Conservation (phyloP, 1,284 basidiomycete species). For the Leccinum pachyderme region DNA sequence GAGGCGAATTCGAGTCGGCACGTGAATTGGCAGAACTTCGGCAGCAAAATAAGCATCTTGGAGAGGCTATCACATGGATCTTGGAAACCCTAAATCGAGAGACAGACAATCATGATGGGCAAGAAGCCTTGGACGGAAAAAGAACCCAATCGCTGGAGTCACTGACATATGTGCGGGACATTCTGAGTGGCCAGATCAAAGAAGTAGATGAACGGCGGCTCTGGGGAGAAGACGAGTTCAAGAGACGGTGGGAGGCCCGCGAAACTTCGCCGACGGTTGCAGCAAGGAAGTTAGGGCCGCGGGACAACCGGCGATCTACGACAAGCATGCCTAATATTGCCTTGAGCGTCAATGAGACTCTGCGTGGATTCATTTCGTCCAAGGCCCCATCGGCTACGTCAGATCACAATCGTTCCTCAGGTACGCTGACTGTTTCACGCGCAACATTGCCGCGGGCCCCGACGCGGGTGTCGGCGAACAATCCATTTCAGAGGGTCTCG, state of each 20-base stretch:
- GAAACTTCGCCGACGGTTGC: constrained; percentile 7
- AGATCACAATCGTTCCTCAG: constrained; percentile 53
- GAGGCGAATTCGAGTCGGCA: constrained; percentile 64
- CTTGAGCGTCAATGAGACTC: constrained; percentile 22
- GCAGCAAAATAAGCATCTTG: constrained; percentile 56
- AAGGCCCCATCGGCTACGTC: constrained; percentile 39
- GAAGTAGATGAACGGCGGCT: constrained; percentile 64
- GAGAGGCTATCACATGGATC: constrained; percentile 67
- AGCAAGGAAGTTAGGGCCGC: constrained; percentile 7
- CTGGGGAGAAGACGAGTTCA: constrained; percentile 51
- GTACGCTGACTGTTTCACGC: constrained; percentile 31
- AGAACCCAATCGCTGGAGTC: constrained; percentile 71
- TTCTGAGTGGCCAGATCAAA: constrained; percentile 53
- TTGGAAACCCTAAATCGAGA: constrained; percentile 57
- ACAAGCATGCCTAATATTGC: constrained; percentile 9
- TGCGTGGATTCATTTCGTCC: constrained; percentile 23
- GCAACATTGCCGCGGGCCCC: constrained; percentile 20
- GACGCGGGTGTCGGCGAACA: constrained; percentile 31
- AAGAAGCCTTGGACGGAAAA: constrained; percentile 39
- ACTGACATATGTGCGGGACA: constrained; percentile 69
- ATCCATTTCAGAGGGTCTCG: constrained; percentile 25
- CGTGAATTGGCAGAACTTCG: constrained; percentile 54
- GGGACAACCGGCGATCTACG: constrained; percentile 14
- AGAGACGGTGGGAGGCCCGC: constrained; percentile 30
- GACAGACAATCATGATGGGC: constrained; percentile 42